Percentiles rank a stretch among this genome's conserved stretches.
phyloP scores from a whole-genome alignment of 2,329 filamentous ascomycete genomes.

The Colletotrichum camelliae region DNA sequence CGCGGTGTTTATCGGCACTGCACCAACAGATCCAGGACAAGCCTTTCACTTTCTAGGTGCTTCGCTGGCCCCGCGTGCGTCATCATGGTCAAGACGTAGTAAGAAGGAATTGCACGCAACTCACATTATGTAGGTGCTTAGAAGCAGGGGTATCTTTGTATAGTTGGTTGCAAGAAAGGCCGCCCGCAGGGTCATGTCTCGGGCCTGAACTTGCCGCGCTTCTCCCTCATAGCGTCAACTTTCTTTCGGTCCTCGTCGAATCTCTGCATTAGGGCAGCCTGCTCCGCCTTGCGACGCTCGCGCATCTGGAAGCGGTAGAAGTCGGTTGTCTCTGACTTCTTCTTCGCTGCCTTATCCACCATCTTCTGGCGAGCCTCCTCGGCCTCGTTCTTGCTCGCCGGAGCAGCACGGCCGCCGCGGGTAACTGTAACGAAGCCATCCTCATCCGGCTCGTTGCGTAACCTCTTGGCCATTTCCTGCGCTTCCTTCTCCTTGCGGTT shows the following conservation, averaged over 20 bases:
- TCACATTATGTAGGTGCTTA: conserved; percentile 17
- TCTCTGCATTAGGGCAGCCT: conserved; percentile 68
- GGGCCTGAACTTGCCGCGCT: conserved; percentile 66
- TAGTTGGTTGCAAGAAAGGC: background rate
- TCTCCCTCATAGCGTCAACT: conserved; percentile 73
- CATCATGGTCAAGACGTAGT: conserved; percentile 43
- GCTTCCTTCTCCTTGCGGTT: conserved; percentile 71
- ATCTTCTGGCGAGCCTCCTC: conserved; percentile 64
- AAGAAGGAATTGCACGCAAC: conserved; percentile 13
- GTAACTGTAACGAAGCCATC: conserved; percentile 96
- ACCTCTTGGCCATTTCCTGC: conserved; percentile 64
- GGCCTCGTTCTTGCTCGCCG: conserved; percentile 75
- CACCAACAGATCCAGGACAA: conserved; percentile 30
- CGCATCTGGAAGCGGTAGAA: conserved; percentile 87
- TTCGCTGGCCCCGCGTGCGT: conserved; percentile 61
- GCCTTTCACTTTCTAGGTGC: conserved; percentile 18
- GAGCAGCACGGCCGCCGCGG: conserved; percentile 75
- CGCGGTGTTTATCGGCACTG: conserved; percentile 69
- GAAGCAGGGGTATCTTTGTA: conserved; percentile 7
- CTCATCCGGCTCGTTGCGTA: conserved; percentile 84
- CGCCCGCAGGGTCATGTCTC: conserved; percentile 41
- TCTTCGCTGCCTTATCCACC: conserved; percentile 67
- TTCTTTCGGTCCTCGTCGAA: conserved; percentile 80
- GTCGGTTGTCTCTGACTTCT: conserved; percentile 68
- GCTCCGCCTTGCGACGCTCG: conserved; percentile 78